These are phyloP conservation scores for Porphyrellus cyaneotinctus DNA, from an alignment of 768 basidiomycete genomes.

Conservation along the genomic window DNA sequence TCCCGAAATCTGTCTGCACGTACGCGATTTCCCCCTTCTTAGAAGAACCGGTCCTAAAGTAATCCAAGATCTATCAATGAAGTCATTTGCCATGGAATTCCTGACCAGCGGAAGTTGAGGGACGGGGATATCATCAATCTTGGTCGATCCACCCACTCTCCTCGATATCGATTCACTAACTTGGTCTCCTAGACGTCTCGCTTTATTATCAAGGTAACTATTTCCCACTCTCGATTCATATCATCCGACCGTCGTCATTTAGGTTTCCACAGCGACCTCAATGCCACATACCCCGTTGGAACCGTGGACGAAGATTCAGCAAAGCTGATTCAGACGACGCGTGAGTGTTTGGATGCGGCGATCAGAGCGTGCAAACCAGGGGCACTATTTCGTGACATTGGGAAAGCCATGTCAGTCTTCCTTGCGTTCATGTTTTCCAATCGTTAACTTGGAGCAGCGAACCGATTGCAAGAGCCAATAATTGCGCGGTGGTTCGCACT, in stretches of 20 bases:
- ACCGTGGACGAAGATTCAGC: conserved; percentile 77
- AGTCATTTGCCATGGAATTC: conserved; percentile 95
- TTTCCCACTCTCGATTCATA: conserved; percentile 2
- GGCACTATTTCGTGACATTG: conserved; percentile 81
- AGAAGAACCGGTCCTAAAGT: conserved; percentile 1
- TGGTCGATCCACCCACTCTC: conserved; percentile 42
- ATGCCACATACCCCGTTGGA: conserved; percentile 90
- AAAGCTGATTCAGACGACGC: conserved; percentile 78
- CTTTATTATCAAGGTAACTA: conserved; percentile 69
- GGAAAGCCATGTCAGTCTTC: conserved; percentile 70
- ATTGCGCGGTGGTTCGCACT: conserved; percentile 86
- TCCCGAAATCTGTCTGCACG: conserved; percentile 97
- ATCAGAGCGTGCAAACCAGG: conserved; percentile 95
- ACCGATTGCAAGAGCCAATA: conserved; percentile 74
- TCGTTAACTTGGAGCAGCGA: conserved; percentile 49
- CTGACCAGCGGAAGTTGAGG: conserved; percentile 74
- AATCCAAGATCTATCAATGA: conserved; percentile 80
- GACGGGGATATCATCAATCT: conserved; percentile 98
- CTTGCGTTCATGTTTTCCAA: conserved; percentile 8
- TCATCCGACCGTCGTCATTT: neutral
- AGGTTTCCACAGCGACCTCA: conserved; percentile 92
- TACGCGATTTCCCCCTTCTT: conserved; percentile 39
- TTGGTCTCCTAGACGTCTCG: conserved; percentile 56
- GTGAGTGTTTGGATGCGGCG: conserved; percentile 80
- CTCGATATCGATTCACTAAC: conserved; percentile 16